phyloP scores from a whole-genome alignment of 1,284 basidiomycete species.

The Cerioporus squamosus region DNA sequence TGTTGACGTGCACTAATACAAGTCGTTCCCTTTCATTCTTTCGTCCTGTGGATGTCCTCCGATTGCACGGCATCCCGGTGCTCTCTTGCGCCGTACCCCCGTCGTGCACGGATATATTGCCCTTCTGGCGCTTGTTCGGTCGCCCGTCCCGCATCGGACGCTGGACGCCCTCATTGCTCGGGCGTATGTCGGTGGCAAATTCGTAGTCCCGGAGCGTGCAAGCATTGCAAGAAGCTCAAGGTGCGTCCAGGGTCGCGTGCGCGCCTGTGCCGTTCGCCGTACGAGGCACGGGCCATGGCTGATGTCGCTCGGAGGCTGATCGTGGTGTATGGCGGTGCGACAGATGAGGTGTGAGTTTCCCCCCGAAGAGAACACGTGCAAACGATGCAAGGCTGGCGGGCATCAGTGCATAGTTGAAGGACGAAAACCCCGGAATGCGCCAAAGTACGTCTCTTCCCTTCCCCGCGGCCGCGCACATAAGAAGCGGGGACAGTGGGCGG shows the following conservation, averaged over 20 bases:
- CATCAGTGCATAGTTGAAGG: constrained; percentile 82
- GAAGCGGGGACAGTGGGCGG: constrained; percentile 4
- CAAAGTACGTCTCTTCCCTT: constrained; percentile 65
- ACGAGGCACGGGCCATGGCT: constrained; percentile 11
- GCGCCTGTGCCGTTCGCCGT: not conserved
- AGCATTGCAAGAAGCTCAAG: constrained; percentile 84
- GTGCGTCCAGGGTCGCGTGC: constrained; percentile 46
- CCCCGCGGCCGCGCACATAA: constrained; percentile 2
- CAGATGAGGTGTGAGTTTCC: constrained; percentile 86
- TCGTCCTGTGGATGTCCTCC: not conserved
- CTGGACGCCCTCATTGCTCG: not conserved
- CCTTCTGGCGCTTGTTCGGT: constrained; percentile 10
- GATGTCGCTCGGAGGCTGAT: constrained; percentile 23
- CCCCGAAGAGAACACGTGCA: constrained; percentile 67
- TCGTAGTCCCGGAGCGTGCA: constrained; percentile 75
- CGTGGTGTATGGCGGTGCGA: constrained; percentile 23
- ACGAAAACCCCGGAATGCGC: constrained; percentile 72
- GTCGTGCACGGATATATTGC: constrained; percentile 9
- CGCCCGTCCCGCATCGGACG: constrained; percentile 7
- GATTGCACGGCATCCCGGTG: constrained; percentile 16
- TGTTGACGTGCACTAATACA: not conserved
- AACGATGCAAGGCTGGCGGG: constrained; percentile 67
- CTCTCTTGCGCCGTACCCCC: constrained; percentile 10
- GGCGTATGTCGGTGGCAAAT: constrained; percentile 8
- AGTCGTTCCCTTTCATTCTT: not conserved